These are phyloP conservation scores for Acanthochlamys bracteata DNA, from an alignment of 106 monocot species.

Conservation along the genomic window DNA sequence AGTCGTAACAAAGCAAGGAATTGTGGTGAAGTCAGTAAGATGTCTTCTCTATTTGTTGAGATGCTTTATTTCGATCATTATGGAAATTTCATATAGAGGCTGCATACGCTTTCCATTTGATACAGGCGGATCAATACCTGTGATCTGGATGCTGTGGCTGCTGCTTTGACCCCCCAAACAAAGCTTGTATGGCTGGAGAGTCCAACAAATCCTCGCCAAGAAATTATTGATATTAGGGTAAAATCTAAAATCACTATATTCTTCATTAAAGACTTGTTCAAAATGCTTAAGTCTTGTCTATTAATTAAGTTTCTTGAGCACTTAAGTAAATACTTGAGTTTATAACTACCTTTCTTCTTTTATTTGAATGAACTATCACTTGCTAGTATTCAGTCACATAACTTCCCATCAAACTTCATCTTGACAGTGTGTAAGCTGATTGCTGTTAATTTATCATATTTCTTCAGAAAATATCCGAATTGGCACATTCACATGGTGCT, in stretches of 20 bases:
- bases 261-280: too few relatives aligned
- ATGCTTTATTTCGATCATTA: too few relatives aligned
- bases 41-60: background rate
- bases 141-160: slow-evolving; percentile 50
- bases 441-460: background rate
- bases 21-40: slow-evolving; percentile 67
- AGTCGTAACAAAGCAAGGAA: slow-evolving; percentile 72
- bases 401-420: too few relatives aligned
- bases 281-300: too few relatives aligned
- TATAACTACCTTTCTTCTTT: too few relatives aligned
- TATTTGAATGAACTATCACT: too few relatives aligned
- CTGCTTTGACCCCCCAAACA: slow-evolving; percentile 55
- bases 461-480: slow-evolving; percentile 77
- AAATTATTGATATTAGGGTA: slow-evolving; percentile 83
- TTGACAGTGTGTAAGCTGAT: too few relatives aligned
- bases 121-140: slow-evolving; percentile 71
- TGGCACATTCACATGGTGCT: slow-evolving; percentile 80
- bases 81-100: too few relatives aligned
- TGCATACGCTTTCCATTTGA: too few relatives aligned
- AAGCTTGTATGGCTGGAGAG: slow-evolving; percentile 94
- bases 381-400: too few relatives aligned
- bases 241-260: background rate
- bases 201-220: slow-evolving; percentile 88
- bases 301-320: too few relatives aligned
- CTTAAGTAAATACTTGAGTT: too few relatives aligned